phyloP scores from a whole-genome alignment of 2,329 filamentous ascomycete species.

The Madurella mycetomatis region DNA sequence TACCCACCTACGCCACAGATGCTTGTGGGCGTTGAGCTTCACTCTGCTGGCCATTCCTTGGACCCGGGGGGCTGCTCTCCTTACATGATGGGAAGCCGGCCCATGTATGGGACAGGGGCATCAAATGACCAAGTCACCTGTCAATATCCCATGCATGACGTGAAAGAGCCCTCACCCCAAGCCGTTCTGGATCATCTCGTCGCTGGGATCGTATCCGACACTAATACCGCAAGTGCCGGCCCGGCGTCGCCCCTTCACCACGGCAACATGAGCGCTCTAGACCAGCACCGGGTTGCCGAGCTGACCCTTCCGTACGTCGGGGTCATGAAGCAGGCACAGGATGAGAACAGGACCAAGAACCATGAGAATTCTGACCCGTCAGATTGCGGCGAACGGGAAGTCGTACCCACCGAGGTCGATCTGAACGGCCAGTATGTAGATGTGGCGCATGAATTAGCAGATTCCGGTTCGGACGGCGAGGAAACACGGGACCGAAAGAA shows the following conservation, averaged over 20 bases:
- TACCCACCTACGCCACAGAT: background rate
- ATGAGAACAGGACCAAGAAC: background rate
- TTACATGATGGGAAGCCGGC: background rate
- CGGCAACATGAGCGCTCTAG: background rate
- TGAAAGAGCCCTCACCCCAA: background rate
- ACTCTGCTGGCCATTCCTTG: background rate
- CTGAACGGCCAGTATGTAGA: slow-evolving; percentile 2
- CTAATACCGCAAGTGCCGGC: background rate
- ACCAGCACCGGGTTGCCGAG: background rate
- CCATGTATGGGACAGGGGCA: background rate
- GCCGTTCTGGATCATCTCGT: background rate
- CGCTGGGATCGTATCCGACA: background rate
- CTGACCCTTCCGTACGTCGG: background rate
- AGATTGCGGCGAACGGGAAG: background rate
- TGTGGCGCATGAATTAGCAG: background rate
- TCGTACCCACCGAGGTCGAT: background rate
- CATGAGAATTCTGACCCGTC: background rate
- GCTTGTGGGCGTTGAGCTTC: background rate
- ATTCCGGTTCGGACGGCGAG: background rate
- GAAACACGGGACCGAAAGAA: slow-evolving; percentile 12
- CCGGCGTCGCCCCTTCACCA: background rate
- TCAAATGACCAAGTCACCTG: background rate
- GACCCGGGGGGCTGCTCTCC: background rate
- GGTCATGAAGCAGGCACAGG: background rate
- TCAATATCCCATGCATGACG: background rate